Percentiles rank a stretch among this genome's conserved stretches.
These are phyloP conservation scores for Gardenia jasminoides DNA, from an alignment of 257 asterid species.

Conservation along the genomic window DNA sequence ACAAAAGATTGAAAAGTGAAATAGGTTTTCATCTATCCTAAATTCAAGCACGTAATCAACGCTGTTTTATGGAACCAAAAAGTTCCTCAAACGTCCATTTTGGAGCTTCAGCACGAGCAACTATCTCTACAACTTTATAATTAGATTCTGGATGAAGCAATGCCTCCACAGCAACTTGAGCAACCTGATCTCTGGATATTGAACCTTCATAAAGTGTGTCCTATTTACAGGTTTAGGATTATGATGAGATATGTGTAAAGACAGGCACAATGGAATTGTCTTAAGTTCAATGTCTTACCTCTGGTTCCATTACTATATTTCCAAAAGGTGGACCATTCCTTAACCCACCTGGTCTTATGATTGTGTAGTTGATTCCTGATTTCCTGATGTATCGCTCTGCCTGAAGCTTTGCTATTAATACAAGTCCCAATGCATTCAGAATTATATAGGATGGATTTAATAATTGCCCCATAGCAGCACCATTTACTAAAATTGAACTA, in stretches of 20 bases:
- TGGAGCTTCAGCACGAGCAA: constrained; percentile 76
- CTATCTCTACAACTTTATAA: constrained; percentile 87
- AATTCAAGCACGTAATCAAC: constrained; percentile 23
- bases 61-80: constrained; percentile 66
- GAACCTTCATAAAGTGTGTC: constrained; percentile 85
- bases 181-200: constrained; percentile 91
- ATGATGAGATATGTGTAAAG: constrained; percentile 4
- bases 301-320: constrained; percentile 87
- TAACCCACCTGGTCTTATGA: constrained; percentile 90
- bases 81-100: constrained; percentile 68
- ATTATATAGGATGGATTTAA: constrained; percentile 84
- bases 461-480: constrained; percentile 97
- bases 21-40: neutral
- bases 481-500: constrained; percentile 89
- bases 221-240: constrained; percentile 26
- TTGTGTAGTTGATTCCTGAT: constrained; percentile 95
- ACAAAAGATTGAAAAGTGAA: too few relatives aligned
- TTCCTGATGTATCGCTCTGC: constrained; percentile 79
- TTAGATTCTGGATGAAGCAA: constrained; percentile 62
- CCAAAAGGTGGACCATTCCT: constrained; percentile 82
- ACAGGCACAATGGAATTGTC: neutral
- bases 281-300: constrained; percentile 43
- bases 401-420: constrained; percentile 89
- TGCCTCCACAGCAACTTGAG: constrained; percentile 91
- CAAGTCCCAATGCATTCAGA: constrained; percentile 82